A percentile compares a stretch with the other conserved stretches of the same genome.
phyloP scores from a whole-genome alignment of 805 yeast species.

The Metschnikowia santaceciliae region DNA sequence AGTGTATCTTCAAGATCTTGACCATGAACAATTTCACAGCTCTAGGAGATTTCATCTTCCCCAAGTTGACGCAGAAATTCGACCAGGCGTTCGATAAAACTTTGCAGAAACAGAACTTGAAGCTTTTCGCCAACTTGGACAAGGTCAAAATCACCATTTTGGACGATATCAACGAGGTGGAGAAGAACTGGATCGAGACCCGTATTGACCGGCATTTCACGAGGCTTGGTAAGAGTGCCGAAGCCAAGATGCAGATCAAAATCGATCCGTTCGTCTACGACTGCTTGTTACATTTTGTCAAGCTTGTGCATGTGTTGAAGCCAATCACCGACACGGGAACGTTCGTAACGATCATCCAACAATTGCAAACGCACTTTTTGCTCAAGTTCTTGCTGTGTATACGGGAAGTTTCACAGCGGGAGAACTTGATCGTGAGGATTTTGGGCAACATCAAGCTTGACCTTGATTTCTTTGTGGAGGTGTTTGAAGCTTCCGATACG shows the following conservation, averaged over 20 bases:
- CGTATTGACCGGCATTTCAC: conserved; percentile 25
- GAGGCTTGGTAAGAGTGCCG: conserved; percentile 5
- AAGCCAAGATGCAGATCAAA: conserved; percentile 13
- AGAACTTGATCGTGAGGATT: conserved; percentile 13
- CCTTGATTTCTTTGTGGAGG: conserved; percentile 35
- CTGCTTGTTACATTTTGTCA: conserved; percentile 38
- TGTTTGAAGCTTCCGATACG: conserved; percentile 33
- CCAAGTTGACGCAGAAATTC: conserved; percentile 28
- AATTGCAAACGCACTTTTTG: conserved; percentile 35
- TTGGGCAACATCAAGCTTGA: conserved; percentile 34
- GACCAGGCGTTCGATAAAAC: conserved; percentile 35
- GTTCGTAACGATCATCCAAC: conserved; percentile 34
- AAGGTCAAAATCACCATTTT: conserved; percentile 36
- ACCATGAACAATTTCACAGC: conserved; percentile 43
- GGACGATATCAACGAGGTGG: conserved; percentile 37
- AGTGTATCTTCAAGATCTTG: conserved; percentile 34
- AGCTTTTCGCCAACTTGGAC: conserved; percentile 39
- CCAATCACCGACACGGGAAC: conserved; percentile 38
- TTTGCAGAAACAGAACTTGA: conserved; percentile 34
- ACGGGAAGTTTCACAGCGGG: conserved; percentile 21
- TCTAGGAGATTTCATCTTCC: conserved; percentile 29
- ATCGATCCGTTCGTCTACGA: conserved; percentile 40
- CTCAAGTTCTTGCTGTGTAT: conserved; percentile 30
- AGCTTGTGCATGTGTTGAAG: conserved; percentile 34
- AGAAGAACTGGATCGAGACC: conserved; percentile 31